Conservation (phyloP, 2,329 filamentous ascomycete genomes). For the Neophaeococcomyces aloes region DNA sequence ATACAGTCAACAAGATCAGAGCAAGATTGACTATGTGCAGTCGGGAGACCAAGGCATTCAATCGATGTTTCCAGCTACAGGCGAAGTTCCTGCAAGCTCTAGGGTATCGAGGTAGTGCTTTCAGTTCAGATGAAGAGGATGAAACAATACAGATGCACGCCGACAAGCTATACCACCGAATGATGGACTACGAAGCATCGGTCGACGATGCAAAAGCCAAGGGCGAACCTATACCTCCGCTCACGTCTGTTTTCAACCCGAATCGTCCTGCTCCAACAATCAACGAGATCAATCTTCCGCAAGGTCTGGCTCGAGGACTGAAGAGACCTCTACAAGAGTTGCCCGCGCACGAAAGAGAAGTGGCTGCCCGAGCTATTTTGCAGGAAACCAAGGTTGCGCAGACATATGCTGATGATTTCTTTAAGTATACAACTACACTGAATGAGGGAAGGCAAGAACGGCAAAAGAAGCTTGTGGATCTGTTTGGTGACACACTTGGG, state of each 20-base stretch:
- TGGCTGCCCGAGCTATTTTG: constrained; percentile 27
- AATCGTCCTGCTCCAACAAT: constrained; percentile 24
- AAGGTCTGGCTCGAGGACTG: constrained; percentile 16
- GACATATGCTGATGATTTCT: constrained; percentile 18
- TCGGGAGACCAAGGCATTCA: constrained; percentile 64
- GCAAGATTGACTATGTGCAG: constrained; percentile 64
- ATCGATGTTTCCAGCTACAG: constrained; percentile 83
- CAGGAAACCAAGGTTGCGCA: constrained; percentile 20
- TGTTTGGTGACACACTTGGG: constrained; percentile 20
- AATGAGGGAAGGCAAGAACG: constrained; percentile 19
- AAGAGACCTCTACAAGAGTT: constrained; percentile 31
- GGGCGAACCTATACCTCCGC: constrained; percentile 32
- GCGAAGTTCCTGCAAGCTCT: constrained; percentile 80
- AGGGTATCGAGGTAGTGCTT: constrained; percentile 57
- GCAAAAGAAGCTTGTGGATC: constrained; percentile 17
- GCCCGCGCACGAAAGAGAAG: constrained; percentile 37
- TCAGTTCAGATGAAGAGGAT: constrained; percentile 58
- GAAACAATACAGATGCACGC: constrained; percentile 94
- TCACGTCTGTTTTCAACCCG: constrained; percentile 36
- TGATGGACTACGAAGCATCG: constrained; percentile 68
- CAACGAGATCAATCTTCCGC: constrained; percentile 23
- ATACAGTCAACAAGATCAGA: constrained; percentile 46
- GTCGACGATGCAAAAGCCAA: constrained; percentile 49
- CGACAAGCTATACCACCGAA: constrained; percentile 76
- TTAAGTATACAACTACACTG: constrained; percentile 18